phyloP scores from a whole-genome alignment of 768 basidiomycete species.

The Mycena vitilis region DNA sequence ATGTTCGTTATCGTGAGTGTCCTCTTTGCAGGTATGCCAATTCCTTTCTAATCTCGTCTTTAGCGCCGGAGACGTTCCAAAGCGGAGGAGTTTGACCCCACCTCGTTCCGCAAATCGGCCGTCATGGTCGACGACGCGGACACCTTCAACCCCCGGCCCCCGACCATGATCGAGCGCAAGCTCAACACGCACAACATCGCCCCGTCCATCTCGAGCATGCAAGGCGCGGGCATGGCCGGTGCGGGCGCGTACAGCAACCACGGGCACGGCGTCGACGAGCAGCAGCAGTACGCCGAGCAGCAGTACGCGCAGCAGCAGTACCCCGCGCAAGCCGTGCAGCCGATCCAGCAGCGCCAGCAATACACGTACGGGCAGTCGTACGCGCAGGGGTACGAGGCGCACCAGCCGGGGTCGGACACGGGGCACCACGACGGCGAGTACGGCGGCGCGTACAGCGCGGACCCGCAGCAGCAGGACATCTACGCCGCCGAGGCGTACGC shows the following conservation, averaged over 20 bases:
- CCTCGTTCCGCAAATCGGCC: conserved; percentile 41
- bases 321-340: not conserved
- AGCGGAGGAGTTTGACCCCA: conserved; percentile 52
- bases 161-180: conserved; percentile 44
- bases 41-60: conserved; percentile 5
- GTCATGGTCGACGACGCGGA: conserved; percentile 31
- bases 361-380: conserved; percentile 54
- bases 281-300: conserved; percentile 54
- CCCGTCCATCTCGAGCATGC: conserved; percentile 43
- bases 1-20: conserved; percentile 54
- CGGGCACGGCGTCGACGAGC: conserved; percentile 54
- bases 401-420: conserved; percentile 43
- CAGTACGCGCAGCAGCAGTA: conserved; percentile 18
- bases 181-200: conserved; percentile 39
- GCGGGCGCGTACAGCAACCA: conserved; percentile 54
- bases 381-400: conserved; percentile 30
- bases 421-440: conserved; percentile 38
- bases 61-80: conserved; percentile 53
- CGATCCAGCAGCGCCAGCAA: conserved; percentile 51
- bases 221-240: conserved; percentile 52
- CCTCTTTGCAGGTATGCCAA: conserved; percentile 2
- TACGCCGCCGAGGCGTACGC: conserved; percentile 60
- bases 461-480: conserved; percentile 51
- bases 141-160: conserved; percentile 41
- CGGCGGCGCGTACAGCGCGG: conserved; percentile 54